Evolutionary conservation across 2,329 filamentous ascomycete species (phyloP), one percentile per base, ranked within the genome.

Genomic region (Graphiopsis chlorocephala): DNA sequence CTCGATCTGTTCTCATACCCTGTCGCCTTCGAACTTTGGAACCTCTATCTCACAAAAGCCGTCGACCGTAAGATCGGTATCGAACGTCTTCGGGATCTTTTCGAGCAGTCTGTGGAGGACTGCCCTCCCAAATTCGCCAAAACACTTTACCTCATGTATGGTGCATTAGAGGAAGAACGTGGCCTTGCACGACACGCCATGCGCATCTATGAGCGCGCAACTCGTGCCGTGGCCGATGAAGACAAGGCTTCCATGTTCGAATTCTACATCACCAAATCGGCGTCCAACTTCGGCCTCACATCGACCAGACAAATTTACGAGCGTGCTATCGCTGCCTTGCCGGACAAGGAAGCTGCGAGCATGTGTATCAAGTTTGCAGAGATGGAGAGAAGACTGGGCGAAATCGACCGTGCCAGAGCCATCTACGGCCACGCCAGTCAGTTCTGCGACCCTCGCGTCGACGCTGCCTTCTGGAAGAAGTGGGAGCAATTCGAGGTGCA

Each of bases 291-390:
- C 74, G 95, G 96, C 33, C 86, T 99, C 60, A 93, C 95, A 0
- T 98, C 95, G 0, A 97, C 95, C 3, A 84, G 95, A 60, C 90
- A 92, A 0, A 99, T 99, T 72, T 99, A 99, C 82, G 95, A 99
- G 80, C 89, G 93, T 64, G 94, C 95, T 42, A 97, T 99, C 70
- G 89, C 92, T 12, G 91, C 93, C n/a, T 83, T 99, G 38, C 94
- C 96, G 0, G 95, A 99, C 78, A 86, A 84, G 67, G 95, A 98
- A 78, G 95, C 94, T 7, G 92, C 93, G 75, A 91, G 95, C 71
- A 99, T 99, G 95, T 99, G 95, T 79, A 87, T 99, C 75, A 98
- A 97, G 75, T 99, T 99, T 75, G 95, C 95, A 1, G 93, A 97
- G 73, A 96, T 97, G 93, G 93, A 97, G 80, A 88, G 93, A 72